These are phyloP conservation scores for Coniochaeta sp. DNA, from an alignment of 2,329 filamentous ascomycete species.

Conservation along the genomic window DNA sequence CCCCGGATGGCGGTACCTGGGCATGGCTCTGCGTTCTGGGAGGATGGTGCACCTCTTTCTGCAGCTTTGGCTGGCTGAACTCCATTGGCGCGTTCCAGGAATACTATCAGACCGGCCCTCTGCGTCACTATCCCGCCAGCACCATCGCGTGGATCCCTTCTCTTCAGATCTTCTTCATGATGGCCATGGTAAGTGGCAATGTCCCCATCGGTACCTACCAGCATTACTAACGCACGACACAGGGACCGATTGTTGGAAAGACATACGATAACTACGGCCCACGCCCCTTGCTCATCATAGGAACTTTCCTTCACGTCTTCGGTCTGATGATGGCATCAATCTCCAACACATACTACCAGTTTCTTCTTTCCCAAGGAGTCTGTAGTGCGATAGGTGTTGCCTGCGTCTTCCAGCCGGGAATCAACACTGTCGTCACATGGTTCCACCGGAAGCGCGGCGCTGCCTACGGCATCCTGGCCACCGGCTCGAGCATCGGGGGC, in stretches of 20 bases:
- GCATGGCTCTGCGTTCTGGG: constrained; percentile 30
- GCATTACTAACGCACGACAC: neutral
- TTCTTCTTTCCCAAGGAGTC: constrained; percentile 11
- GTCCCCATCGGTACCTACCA: no score
- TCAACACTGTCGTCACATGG: constrained; percentile 35
- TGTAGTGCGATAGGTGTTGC: constrained; percentile 11
- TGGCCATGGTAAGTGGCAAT: constrained; percentile 30
- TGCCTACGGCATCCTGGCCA: constrained; percentile 45
- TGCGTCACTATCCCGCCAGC: constrained; percentile 39
- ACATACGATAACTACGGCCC: constrained; percentile 61
- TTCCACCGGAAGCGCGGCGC: constrained; percentile 43
- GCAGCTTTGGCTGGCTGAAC: constrained; percentile 36
- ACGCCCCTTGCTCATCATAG: constrained; percentile 43
- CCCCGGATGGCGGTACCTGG: constrained; percentile 18
- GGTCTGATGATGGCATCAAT: constrained; percentile 47
- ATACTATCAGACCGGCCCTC: constrained; percentile 44
- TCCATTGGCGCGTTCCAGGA: constrained; percentile 50
- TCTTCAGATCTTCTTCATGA: constrained; percentile 39
- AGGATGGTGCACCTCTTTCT: constrained; percentile 28
- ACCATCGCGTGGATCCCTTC: constrained; percentile 55
- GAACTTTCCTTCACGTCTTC: constrained; percentile 43
- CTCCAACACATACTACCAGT: constrained; percentile 10
- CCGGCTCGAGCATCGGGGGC: constrained; percentile 48
- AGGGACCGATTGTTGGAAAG: constrained; percentile 40
- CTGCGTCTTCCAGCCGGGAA: constrained; percentile 22